Evolutionary conservation across 1,284 basidiomycete genomes (phyloP), one percentile per base, ranked within the genome.

Genomic region (Athelia psychrophila): DNA sequence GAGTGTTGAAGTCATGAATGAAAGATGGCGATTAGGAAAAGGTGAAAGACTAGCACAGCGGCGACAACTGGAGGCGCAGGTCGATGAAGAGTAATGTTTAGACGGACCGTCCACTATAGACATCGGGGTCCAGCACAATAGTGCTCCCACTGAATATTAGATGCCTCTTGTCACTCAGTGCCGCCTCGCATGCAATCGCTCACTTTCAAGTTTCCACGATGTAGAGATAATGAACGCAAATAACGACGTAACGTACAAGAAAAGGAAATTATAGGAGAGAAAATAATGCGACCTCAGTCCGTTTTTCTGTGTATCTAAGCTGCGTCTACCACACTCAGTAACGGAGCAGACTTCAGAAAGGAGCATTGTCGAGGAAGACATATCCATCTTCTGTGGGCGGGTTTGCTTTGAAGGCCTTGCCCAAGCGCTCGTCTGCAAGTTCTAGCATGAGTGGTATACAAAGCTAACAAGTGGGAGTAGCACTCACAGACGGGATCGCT

Each of bases 11-110:
- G 78, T 80, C 16, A 78, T 83, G 15, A 95, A 97, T 64, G 81
- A 82, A 60, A 79, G 86, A 51, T 96, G 91, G 88, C 77, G 83
- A 54, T 66, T 77, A 20, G 84, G 86, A 9, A 85, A 83, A 59
- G 86, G 81, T 32, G 67, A 42, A n/a, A 42, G 38, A 22, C 16
- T 18, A 22, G 20, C 10, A 12, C 12, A 22, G 38, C 6, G 9
- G 20, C 16, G 20, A 16, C 38, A 8, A 5, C 38, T 42, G 16
- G 44, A 10, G 10, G 44, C 44, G 24, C 6, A 23, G 6, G 44
- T 19, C 10, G 22, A 46, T n/a, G 38, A 42, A 8, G 38, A 30
- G 27, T 30, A 13, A 30, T 30, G 27, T 13, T 6, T 30, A 30
- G 6, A 30, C 13, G 5, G 27, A 30, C 5, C 13, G 27, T 30